A percentile compares a stretch with the other conserved stretches of the same genome.
Evolutionary conservation across 2,329 filamentous ascomycete species (phyloP).

Genomic region (Calycina herbarum): DNA sequence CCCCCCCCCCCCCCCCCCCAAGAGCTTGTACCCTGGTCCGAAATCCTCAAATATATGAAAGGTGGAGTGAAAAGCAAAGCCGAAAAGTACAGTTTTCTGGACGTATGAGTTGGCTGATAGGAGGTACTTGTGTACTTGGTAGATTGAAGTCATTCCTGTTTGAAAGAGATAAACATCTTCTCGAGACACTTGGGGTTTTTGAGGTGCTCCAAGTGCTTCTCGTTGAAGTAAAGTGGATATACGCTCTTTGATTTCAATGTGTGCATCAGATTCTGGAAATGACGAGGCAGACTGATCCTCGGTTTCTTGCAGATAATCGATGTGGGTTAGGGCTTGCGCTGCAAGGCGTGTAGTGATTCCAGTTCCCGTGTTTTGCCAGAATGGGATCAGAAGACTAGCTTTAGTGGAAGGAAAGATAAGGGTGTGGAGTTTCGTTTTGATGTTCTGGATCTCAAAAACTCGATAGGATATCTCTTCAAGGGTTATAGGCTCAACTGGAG

Average conservation of each 20-base stretch:
- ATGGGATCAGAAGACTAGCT: slow-evolving; percentile 41
- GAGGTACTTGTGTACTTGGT: slow-evolving; percentile 44
- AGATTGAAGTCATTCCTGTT: slow-evolving; percentile 56
- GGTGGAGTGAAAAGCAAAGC: slow-evolving; percentile 53
- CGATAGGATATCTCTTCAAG: slow-evolving; percentile 21
- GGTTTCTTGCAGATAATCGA: slow-evolving; percentile 39
- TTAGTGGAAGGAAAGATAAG: slow-evolving; percentile 43
- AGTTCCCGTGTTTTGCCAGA: slow-evolving; percentile 49
- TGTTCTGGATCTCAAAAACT: slow-evolving; percentile 23
- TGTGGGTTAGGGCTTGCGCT: slow-evolving; percentile 43
- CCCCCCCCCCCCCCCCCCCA: slow-evolving; percentile 40
- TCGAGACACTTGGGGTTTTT: slow-evolving; percentile 19
- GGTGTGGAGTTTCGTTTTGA: slow-evolving; percentile 42
- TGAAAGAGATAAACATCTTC: slow-evolving; percentile 54
- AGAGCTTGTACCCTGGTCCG: slow-evolving; percentile 46
- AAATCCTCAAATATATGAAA: slow-evolving; percentile 49
- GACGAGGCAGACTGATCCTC: slow-evolving; percentile 40
- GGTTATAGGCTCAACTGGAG: neutral
- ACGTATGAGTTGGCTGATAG: slow-evolving; percentile 35
- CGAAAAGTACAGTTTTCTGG: slow-evolving; percentile 46
- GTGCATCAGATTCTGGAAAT: slow-evolving; percentile 38
- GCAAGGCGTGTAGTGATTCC: slow-evolving; percentile 49
- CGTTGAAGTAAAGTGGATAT: slow-evolving; percentile 46
- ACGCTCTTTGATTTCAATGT: slow-evolving; percentile 42
- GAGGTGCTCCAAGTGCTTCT: slow-evolving; percentile 34